Conservation (phyloP, 2,329 filamentous ascomycete genomes). For the Juglanconis juglandina region DNA sequence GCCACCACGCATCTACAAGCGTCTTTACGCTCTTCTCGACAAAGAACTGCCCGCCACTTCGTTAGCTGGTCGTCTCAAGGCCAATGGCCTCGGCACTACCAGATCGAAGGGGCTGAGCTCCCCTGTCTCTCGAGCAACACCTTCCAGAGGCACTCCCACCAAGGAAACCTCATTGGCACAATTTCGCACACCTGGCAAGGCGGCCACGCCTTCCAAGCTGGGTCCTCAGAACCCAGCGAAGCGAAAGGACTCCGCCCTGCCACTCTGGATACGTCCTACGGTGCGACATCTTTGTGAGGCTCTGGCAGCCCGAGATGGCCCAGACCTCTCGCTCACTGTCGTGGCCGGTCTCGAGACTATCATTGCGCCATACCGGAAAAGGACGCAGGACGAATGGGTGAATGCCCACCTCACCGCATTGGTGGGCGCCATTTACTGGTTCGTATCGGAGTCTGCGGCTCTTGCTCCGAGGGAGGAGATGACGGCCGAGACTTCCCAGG, state of each 20-base stretch:
- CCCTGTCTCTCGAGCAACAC: conserved; percentile 20
- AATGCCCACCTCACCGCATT: conserved; percentile 49
- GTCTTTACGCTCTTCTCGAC: conserved; percentile 77
- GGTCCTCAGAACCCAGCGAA: conserved; percentile 37
- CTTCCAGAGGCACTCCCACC: conserved; percentile 26
- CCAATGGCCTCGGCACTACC: conserved; percentile 30
- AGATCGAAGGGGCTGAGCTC: conserved; percentile 30
- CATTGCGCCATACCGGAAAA: conserved; percentile 39
- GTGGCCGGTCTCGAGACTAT: conserved; percentile 68
- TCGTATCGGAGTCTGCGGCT: conserved; percentile 51
- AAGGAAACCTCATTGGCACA: conserved; percentile 28
- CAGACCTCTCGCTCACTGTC: conserved; percentile 66
- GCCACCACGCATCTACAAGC: conserved; percentile 76
- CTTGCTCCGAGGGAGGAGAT: conserved; percentile 30
- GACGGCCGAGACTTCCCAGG: conserved; percentile 21
- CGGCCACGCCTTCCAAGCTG: conserved; percentile 31
- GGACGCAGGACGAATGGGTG: conserved; percentile 47
- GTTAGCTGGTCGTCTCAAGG: conserved; percentile 26
- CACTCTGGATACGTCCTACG: conserved; percentile 66
- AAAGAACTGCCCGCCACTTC: conserved; percentile 56
- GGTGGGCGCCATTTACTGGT: conserved; percentile 58
- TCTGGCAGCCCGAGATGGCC: conserved; percentile 46
- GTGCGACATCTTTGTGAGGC: conserved; percentile 64
- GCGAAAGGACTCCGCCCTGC: conserved; percentile 37
- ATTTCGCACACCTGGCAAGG: conserved; percentile 27